These are phyloP conservation scores for Cutaneotrichosporon sp. DNA, from an alignment of 1,284 basidiomycete species.

Conservation along the genomic window DNA sequence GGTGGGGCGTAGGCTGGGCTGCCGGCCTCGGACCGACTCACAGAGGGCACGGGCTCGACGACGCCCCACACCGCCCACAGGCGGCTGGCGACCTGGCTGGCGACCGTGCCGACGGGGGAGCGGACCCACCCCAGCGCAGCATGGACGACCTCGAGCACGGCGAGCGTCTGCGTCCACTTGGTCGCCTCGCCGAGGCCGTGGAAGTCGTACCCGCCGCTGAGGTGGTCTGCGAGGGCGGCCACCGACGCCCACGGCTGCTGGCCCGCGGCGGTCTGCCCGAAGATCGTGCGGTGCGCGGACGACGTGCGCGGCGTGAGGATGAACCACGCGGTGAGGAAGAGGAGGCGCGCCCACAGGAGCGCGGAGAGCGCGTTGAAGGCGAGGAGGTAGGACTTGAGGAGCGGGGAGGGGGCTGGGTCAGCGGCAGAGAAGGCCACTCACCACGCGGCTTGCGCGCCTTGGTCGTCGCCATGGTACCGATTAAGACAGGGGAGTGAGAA, in stretches of 20 bases:
- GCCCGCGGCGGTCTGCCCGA: conserved; percentile 15
- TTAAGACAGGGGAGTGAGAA: not conserved
- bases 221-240: conserved; percentile 58
- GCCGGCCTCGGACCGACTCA: conserved; percentile 32
- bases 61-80: conserved; percentile 87
- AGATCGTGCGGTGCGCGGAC: not conserved
- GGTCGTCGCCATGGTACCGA: not conserved
- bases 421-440: no score
- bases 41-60: conserved; percentile 60
- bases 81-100: conserved; percentile 82
- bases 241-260: conserved; percentile 5
- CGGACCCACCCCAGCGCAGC: conserved; percentile 79
- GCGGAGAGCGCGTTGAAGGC: conserved; percentile 75
- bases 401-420: conserved; percentile 32
- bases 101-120: conserved; percentile 76
- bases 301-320: conserved; percentile 31
- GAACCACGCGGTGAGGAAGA: conserved; percentile 57
- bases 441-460: not conserved
- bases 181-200: conserved; percentile 63
- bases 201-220: conserved; percentile 56
- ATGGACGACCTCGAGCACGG: conserved; percentile 80
- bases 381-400: conserved; percentile 64
- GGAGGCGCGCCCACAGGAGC: conserved; percentile 71
- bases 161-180: conserved; percentile 76
- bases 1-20: no score